Evolutionary conservation across 768 basidiomycete genomes (phyloP), one percentile per base, ranked within the genome.

Genomic region (Lactifluus piperatus): DNA sequence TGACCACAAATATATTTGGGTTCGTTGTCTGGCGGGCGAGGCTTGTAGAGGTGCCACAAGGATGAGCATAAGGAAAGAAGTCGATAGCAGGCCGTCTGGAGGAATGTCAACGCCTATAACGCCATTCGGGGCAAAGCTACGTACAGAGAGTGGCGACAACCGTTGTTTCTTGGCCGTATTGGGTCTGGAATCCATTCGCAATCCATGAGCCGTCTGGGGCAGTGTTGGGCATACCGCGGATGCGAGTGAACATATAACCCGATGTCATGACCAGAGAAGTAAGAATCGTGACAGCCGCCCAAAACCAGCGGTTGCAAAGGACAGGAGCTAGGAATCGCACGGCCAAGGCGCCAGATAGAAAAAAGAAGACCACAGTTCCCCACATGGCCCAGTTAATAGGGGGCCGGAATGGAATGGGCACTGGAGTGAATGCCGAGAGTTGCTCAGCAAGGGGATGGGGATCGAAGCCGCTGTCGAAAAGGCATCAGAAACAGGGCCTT

Each of bases 161-260:
- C 65, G 92, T 88, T 18, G 88, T 88, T 75, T 99, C 97, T 71
- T 94, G 87, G 7, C 94, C 95, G 68, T 80, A 89, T 71, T 97
- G 94, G 66, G 84, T 92, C 69, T 86, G 85, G 74, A 85, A 97
- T 5, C 95, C 95, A 10, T 74, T 78, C 9, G 93, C 89, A 66
- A 99, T 86, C 88, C 92, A 94, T 50, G 79, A 75, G 24, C 85
- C 84, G 56, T 81, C 78, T 0, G 75, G 74, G 29, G 81, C 83
- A 24, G 74, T 75, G 68, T 81, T 92, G 3, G 92, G 94, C 48
- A 79, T 79, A 32, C 79, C 79, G 62, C 95, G 85, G 66, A 99
- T 99, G 63, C 86, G 88, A 58, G 88, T 89, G 74, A 95, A 99
- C 97, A 99, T 99, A 76, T 84, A 88, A 8, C 97, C 97, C 9